These are phyloP conservation scores for Endotrypanum monterogeii DNA, from an alignment of 208 protist genomes.

Conservation along the genomic window DNA sequence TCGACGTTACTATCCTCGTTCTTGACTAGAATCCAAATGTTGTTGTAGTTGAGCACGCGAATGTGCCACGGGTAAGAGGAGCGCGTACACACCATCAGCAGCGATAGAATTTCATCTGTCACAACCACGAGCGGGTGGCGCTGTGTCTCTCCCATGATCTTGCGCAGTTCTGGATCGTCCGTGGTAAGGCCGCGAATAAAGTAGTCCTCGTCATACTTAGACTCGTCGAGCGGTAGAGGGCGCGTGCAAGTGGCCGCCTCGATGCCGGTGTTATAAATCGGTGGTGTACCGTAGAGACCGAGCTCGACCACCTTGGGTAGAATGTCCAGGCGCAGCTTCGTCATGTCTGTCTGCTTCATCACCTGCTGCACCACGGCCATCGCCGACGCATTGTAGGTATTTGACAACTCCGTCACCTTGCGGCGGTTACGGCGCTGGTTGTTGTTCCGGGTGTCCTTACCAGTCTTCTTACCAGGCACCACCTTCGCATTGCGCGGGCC, in stretches of 20 bases:
- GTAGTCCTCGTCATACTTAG: constrained; percentile 33
- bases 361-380: constrained; percentile 36
- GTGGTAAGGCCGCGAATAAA: constrained; percentile 44
- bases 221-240: constrained; percentile 52
- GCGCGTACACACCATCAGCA: constrained; percentile 80
- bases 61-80: constrained; percentile 89
- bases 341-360: constrained; percentile 49
- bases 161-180: constrained; percentile 54
- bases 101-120: constrained; percentile 80
- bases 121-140: constrained; percentile 66
- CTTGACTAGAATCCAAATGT: constrained; percentile 69
- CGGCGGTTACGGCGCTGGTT: constrained; percentile 39
- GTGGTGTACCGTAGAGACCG: constrained; percentile 52
- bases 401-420: constrained; percentile 39
- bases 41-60: constrained; percentile 44
- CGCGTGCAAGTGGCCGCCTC: constrained; percentile 45
- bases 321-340: constrained; percentile 35
- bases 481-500: constrained; percentile 24
- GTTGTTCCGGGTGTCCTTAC: constrained; percentile 41
- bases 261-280: constrained; percentile 65
- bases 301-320: constrained; percentile 54
- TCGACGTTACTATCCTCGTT: constrained; percentile 55
- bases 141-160: constrained; percentile 45
- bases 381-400: constrained; percentile 41
- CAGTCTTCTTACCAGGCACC: constrained; percentile 25